These are phyloP conservation scores for Xylaria sp. DNA, from an alignment of 2,329 filamentous ascomycete species.

Conservation along the genomic window DNA sequence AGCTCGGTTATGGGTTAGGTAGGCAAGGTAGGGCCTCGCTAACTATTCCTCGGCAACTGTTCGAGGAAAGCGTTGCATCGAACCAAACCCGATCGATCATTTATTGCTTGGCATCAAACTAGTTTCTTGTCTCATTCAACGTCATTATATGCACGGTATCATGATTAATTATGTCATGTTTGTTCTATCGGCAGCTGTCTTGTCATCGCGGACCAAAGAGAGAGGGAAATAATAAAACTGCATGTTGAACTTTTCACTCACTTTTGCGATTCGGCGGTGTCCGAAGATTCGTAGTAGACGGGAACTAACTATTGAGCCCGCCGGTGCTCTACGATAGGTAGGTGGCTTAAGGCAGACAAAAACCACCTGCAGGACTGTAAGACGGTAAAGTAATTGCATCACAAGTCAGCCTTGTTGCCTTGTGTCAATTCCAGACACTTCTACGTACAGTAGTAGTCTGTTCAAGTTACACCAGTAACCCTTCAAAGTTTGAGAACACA, in stretches of 20 bases:
- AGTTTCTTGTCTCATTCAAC: slow-evolving; percentile 2
- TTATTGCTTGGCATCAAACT: slow-evolving; percentile 1
- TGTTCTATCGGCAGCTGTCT: background rate
- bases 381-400: background rate
- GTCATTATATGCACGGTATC: background rate
- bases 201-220: background rate
- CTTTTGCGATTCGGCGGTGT: too few species aligned
- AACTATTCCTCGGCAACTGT: background rate
- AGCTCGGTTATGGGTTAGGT: background rate
- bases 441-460: background rate
- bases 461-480: background rate
- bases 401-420: slow-evolving; percentile 17
- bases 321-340: background rate
- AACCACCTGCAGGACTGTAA: background rate
- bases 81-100: background rate
- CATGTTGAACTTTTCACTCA: too few species aligned
- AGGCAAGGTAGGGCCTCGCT: too few species aligned
- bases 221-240: background rate
- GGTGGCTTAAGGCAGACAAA: background rate
- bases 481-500: background rate
- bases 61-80: slow-evolving; percentile 8
- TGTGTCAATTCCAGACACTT: background rate
- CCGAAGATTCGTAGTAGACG: background rate
- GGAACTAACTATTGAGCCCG: background rate
- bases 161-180: slow-evolving; percentile 6